These are phyloP conservation scores for Teratosphaeria zuluensis DNA, from an alignment of 2,329 filamentous ascomycete genomes.

Conservation along the genomic window DNA sequence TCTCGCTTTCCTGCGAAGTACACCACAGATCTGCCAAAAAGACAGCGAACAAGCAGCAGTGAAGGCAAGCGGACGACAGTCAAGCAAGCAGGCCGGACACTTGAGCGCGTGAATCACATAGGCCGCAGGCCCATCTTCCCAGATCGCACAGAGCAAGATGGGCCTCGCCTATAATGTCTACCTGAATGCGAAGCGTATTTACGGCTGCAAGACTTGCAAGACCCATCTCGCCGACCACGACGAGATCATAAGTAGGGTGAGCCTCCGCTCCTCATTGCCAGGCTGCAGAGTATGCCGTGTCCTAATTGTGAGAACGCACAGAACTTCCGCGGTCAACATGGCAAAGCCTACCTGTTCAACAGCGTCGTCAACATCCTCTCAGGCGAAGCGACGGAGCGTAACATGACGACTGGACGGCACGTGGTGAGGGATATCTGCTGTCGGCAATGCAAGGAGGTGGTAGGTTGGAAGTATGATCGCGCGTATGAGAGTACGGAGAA, in stretches of 20 bases:
- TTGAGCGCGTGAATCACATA: neutral
- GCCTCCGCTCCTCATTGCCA: constrained; percentile 20
- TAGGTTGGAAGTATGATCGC: constrained; percentile 99
- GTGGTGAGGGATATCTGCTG: constrained; percentile 89
- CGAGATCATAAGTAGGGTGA: constrained; percentile 86
- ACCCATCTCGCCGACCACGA: constrained; percentile 91
- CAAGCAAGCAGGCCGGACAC: neutral
- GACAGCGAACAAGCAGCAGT: neutral
- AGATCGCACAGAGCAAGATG: constrained; percentile 11
- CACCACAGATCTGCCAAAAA: neutral
- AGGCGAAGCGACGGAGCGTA: constrained; percentile 81
- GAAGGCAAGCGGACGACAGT: neutral
- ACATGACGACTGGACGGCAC: constrained; percentile 95
- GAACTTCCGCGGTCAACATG: constrained; percentile 98
- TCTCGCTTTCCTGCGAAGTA: neutral
- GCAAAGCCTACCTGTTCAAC: constrained; percentile 95
- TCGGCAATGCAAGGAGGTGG: constrained; percentile 80
- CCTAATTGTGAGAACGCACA: constrained; percentile 29
- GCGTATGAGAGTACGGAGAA: constrained; percentile 87
- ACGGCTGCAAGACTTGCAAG: constrained; percentile 85
- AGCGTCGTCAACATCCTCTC: constrained; percentile 81
- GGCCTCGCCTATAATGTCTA: constrained; percentile 40
- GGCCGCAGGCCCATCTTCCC: neutral
- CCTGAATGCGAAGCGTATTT: constrained; percentile 66
- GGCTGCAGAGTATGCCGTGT: no score